phyloP scores from a whole-genome alignment of 1,139 yeast genomes.

The Suhomyces yuchorum region DNA sequence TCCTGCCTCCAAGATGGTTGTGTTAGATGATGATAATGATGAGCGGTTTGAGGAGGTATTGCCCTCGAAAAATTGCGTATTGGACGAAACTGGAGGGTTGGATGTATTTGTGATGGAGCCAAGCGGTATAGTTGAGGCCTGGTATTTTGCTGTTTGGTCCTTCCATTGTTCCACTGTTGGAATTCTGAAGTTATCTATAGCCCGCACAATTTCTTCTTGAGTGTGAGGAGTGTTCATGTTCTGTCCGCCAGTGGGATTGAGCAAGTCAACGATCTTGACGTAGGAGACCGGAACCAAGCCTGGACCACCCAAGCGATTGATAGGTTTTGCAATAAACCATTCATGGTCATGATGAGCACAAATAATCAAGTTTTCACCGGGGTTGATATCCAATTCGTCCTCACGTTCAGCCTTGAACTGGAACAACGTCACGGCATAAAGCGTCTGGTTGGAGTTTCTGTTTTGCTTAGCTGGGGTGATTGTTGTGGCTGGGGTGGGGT shows the following conservation, averaged over 20 bases:
- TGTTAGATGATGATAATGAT: constrained; percentile 36
- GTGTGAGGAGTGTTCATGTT: constrained; percentile 17
- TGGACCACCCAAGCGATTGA: constrained; percentile 93
- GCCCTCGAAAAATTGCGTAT: constrained; percentile 43
- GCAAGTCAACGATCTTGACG: constrained; percentile 80
- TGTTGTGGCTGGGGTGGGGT: constrained; percentile 9
- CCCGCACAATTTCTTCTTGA: constrained; percentile 32
- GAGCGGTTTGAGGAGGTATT: constrained; percentile 32
- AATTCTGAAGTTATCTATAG: constrained; percentile 62
- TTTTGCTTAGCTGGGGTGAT: constrained; percentile 10
- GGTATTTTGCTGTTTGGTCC: constrained; percentile 83
- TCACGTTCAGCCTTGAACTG: constrained; percentile 87
- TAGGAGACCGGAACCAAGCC: constrained; percentile 93
- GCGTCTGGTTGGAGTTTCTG: constrained; percentile 34
- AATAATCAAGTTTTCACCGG: constrained; percentile 87
- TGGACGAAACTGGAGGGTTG: constrained; percentile 36
- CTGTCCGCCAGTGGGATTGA: constrained; percentile 41
- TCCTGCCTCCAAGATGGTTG: constrained; percentile 57
- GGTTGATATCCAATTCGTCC: constrained; percentile 80
- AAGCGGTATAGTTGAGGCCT: constrained; percentile 85
- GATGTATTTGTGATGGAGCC: constrained; percentile 46
- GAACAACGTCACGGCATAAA: constrained; percentile 57
- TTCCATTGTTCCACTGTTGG: constrained; percentile 98
- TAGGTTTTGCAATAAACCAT: constrained; percentile 98
- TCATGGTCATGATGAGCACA: constrained; percentile 96